A percentile compares a stretch with the other conserved stretches of the same genome.
Evolutionary conservation across 2,329 filamentous ascomycete genomes (phyloP).

Genomic region (Ascochyta clinopodiicola): DNA sequence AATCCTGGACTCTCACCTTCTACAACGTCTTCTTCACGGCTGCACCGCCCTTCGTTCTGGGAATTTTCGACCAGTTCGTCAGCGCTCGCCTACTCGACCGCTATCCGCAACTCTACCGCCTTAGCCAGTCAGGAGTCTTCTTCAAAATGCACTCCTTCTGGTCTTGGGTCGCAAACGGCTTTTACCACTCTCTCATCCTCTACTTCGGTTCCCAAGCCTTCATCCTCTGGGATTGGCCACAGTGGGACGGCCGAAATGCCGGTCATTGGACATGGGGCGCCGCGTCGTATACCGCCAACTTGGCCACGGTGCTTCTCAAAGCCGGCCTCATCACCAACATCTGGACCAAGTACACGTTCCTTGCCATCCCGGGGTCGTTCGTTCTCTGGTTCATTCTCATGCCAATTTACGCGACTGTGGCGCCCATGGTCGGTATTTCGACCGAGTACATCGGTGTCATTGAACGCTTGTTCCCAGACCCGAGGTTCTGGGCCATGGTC

Average conservation of each 20-base stretch:
- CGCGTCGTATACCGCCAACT: slow-evolving; percentile 89
- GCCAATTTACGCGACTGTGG: slow-evolving; percentile 83
- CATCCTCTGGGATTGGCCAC: slow-evolving; percentile 79
- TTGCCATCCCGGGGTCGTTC: slow-evolving; percentile 94
- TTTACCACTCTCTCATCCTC: slow-evolving; percentile 94
- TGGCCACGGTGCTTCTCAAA: slow-evolving; percentile 92
- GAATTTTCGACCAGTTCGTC: slow-evolving; percentile 97
- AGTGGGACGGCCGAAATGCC: slow-evolving; percentile 78
- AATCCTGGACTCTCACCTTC: slow-evolving; percentile 99
- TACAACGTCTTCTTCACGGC: slow-evolving; percentile 99
- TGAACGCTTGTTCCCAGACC: slow-evolving; percentile 78
- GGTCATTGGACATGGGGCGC: slow-evolving; percentile 99
- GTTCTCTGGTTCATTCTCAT: slow-evolving; percentile 90
- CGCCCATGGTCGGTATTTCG: slow-evolving; percentile 81
- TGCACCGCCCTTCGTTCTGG: slow-evolving; percentile 88
- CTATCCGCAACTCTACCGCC: slow-evolving; percentile 93
- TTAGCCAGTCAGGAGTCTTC: slow-evolving; percentile 91
- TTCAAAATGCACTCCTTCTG: slow-evolving; percentile 93
- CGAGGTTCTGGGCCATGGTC: slow-evolving; percentile 91
- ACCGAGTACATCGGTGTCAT: slow-evolving; percentile 86
- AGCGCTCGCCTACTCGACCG: slow-evolving; percentile 91
- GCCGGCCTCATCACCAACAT: slow-evolving; percentile 94
- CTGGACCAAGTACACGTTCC: slow-evolving; percentile 97
- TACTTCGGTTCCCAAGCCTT: slow-evolving; percentile 85
- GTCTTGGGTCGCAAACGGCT: slow-evolving; percentile 91